Base-by-base conservation (phyloP, 2,329 filamentous ascomycete species). In the Aspergillus udagawae region DNA sequence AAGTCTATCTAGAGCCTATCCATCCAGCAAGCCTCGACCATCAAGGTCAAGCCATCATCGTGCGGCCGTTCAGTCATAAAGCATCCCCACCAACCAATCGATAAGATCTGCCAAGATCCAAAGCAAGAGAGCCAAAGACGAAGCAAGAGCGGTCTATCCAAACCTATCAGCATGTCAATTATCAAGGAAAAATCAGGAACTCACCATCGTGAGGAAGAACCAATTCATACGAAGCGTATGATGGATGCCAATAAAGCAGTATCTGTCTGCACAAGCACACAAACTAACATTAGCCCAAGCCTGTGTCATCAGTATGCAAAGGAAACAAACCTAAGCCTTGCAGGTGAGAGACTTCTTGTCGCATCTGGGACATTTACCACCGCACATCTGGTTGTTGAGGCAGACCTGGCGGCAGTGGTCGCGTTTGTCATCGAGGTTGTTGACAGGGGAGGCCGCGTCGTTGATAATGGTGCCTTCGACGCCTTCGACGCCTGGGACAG, bases 381-480 rank as follows among this genome's bases (percentile, higher is more conserved):
- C n/a, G 49, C 58, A 62, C 35, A 51, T 49, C 27, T 41, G 42
- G 12, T 45, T 7, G 28, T 51, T 51, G 12, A 49, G 45, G 32
- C 58, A 59, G 41, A 57, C 20, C 35, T 59, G 52, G 9, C 54
- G 42, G 27, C 58, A 62, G 28, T 14, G 50, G 28, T 53, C 38
- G 29, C 10, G 23, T 5, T 42, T 20, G 4, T 51, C 29, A 1
- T 27, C 25, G n/a, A 14, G 29, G 14, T 32, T 49, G 5, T 21
- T 23, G 14, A 38, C 12, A 4, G 23, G 42, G 41, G 47, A 28
- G 23, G 20, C 52, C 1, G 49, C 41, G 28, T 45, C 10, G 49
- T 54, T 53, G 14, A 50, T 23, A 14, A 21, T 17, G 44, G 8
- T 47, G 3, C n/a, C 44, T 5, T 35, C 32, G 23, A 21, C 20